phyloP scores from a whole-genome alignment of 495 filamentous ascomycete species.

The Echria macrotheca region DNA sequence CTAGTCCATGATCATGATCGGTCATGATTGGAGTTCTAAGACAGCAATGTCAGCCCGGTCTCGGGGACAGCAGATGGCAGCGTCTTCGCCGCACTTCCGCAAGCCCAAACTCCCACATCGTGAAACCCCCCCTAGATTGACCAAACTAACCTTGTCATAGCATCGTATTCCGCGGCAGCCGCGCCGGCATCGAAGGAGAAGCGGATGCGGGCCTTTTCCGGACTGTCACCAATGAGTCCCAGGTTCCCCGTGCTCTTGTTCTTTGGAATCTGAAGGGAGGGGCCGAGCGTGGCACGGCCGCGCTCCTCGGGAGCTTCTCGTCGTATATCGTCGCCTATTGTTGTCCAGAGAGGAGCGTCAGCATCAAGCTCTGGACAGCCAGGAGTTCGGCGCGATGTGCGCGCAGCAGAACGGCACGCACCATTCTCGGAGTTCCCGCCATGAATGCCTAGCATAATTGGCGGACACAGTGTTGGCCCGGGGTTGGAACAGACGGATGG shows the following conservation, averaged over 20 bases:
- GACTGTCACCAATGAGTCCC: slow-evolving; percentile 35
- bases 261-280: slow-evolving; percentile 51
- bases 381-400: slow-evolving; percentile 10
- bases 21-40: slow-evolving; percentile 47
- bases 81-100: slow-evolving; percentile 7
- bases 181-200: slow-evolving; percentile 53
- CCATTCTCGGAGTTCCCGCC: slow-evolving; percentile 42
- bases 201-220: slow-evolving; percentile 43
- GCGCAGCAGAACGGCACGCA: slow-evolving; percentile 27
- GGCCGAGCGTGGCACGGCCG: slow-evolving; percentile 27
- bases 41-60: slow-evolving; percentile 24
- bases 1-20: slow-evolving; percentile 54
- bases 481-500: slow-evolving; percentile 9
- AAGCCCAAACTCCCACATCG: no score
- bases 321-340: slow-evolving; percentile 39
- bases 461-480: slow-evolving; percentile 11
- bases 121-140: neutral
- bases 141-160: slow-evolving; percentile 44
- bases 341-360: slow-evolving; percentile 13
- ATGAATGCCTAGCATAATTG: slow-evolving; percentile 48
- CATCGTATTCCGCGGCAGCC: slow-evolving; percentile 44
- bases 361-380: slow-evolving; percentile 8
- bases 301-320: slow-evolving; percentile 34
- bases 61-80: neutral
- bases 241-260: slow-evolving; percentile 61